phyloP scores from a whole-genome alignment of 2,329 filamentous ascomycete species.

The Penicillium oxalicum region DNA sequence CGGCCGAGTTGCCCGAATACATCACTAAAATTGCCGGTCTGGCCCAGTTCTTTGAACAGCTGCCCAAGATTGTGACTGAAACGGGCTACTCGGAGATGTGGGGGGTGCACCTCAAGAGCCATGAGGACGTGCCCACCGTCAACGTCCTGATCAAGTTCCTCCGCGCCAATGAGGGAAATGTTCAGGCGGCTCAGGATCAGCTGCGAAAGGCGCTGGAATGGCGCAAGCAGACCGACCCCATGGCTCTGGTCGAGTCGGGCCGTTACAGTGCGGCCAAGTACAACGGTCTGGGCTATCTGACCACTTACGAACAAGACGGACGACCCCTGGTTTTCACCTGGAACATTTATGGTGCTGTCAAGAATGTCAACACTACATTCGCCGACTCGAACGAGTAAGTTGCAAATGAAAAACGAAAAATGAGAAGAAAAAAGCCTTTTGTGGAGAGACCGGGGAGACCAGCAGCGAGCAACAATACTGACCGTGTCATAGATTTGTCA shows the following conservation, averaged over 20 bases:
- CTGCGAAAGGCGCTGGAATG: conserved; percentile 73
- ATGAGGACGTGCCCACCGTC: conserved; percentile 63
- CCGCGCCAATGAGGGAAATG: conserved; percentile 75
- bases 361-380: conserved; percentile 74
- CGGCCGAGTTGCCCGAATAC: conserved; percentile 25
- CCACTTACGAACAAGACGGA: conserved; percentile 56
- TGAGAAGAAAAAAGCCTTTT: no score
- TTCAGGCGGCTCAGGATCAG: conserved; percentile 69
- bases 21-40: conserved; percentile 42
- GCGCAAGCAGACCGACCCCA: conserved; percentile 70
- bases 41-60: conserved; percentile 51
- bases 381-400: conserved; percentile 71
- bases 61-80: conserved; percentile 53
- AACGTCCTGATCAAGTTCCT: conserved; percentile 91
- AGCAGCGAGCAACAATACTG: background rate
- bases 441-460: no score
- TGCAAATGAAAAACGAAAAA: no score
- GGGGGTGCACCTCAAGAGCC: conserved; percentile 61
- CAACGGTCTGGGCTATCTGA: conserved; percentile 72
- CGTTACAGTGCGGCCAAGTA: conserved; percentile 66
- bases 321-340: conserved; percentile 66
- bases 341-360: conserved; percentile 88
- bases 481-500: conserved; percentile 62
- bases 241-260: conserved; percentile 57
- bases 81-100: conserved; percentile 73